A percentile compares a stretch with the other conserved stretches of the same genome.
Evolutionary conservation across 768 basidiomycete species (phyloP).

Genomic region (Psilocybe cubensis): DNA sequence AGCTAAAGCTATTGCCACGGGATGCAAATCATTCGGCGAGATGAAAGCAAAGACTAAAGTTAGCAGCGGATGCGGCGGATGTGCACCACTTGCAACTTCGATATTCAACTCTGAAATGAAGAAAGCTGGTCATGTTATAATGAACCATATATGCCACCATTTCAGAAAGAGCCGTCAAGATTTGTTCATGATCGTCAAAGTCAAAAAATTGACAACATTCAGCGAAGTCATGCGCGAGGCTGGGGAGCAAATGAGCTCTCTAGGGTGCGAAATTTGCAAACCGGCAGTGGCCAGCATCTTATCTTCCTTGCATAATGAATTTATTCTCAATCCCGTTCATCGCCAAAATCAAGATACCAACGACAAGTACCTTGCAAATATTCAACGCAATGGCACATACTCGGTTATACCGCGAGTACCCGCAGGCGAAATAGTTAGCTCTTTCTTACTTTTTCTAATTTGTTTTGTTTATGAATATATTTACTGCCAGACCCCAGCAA

Average conservation of each 20-base stretch:
- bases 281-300: conserved; percentile 63
- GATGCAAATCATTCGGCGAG: conserved; percentile 50
- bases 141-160: conserved; percentile 66
- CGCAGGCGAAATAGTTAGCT: conserved; percentile 57
- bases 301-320: conserved; percentile 59
- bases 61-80: conserved; percentile 77
- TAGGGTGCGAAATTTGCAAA: conserved; percentile 78
- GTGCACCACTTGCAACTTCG: conserved; percentile 54
- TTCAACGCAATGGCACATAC: conserved; percentile 73
- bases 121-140: conserved; percentile 62
- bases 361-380: conserved; percentile 71
- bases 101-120: conserved; percentile 64
- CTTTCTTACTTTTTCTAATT: neutral
- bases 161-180: conserved; percentile 68
- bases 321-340: conserved; percentile 62
- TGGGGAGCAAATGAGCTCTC: conserved; percentile 48
- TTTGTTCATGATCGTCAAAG: conserved; percentile 65
- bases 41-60: conserved; percentile 71
- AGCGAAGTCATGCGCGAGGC: conserved; percentile 51
- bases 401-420: conserved; percentile 74
- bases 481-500: conserved; percentile 53
- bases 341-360: conserved; percentile 77
- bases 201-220: conserved; percentile 65
- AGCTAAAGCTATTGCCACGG: conserved; percentile 50
- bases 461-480: neutral